Evolutionary conservation across 108 stramenopile genomes (phyloP).

Genomic region (Nitzschia putrida): DNA sequence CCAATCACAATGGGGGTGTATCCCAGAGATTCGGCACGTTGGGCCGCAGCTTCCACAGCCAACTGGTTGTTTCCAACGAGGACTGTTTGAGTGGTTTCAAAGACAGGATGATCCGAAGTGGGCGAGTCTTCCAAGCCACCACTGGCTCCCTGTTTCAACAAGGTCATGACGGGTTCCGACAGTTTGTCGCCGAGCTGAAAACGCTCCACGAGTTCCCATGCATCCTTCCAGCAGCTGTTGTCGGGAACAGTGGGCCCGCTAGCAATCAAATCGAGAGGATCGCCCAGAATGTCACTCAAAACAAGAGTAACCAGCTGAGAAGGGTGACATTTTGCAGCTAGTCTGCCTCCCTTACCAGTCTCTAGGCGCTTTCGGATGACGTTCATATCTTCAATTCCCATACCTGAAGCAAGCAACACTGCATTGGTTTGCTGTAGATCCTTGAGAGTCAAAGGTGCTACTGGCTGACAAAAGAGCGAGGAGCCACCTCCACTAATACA

Average conservation of each 20-base stretch:
- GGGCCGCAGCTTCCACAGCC: conserved; percentile 75
- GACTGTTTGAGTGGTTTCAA: conserved; percentile 49
- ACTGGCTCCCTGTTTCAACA: conserved; percentile 34
- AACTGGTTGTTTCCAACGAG: conserved; percentile 81
- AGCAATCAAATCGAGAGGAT: conserved; percentile 87
- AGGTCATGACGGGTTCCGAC: conserved; percentile 27
- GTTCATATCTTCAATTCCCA: conserved; percentile 85
- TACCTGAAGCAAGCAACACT: conserved; percentile 67
- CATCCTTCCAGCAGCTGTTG: conserved; percentile 60
- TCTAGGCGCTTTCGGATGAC: conserved; percentile 79
- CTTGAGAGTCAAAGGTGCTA: conserved; percentile 51
- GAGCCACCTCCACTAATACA: conserved; percentile 88
- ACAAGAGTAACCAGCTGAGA: conserved; percentile 63
- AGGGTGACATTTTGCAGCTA: conserved; percentile 61
- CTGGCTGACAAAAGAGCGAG: conserved; percentile 74
- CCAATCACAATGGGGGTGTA: conserved; percentile 79
- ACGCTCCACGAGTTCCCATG: conserved; percentile 54
- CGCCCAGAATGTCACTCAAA: conserved; percentile 77
- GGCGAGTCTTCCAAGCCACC: conserved; percentile 55
- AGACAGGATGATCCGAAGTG: conserved; percentile 48
- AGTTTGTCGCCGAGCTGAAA: conserved; percentile 45
- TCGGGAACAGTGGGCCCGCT: conserved; percentile 85
- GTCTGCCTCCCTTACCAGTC: conserved; percentile 75
- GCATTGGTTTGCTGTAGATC: conserved; percentile 66
- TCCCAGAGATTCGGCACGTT: conserved; percentile 59